phyloP scores from a whole-genome alignment of 2,329 filamentous ascomycete genomes.

The Penicillium sp. region DNA sequence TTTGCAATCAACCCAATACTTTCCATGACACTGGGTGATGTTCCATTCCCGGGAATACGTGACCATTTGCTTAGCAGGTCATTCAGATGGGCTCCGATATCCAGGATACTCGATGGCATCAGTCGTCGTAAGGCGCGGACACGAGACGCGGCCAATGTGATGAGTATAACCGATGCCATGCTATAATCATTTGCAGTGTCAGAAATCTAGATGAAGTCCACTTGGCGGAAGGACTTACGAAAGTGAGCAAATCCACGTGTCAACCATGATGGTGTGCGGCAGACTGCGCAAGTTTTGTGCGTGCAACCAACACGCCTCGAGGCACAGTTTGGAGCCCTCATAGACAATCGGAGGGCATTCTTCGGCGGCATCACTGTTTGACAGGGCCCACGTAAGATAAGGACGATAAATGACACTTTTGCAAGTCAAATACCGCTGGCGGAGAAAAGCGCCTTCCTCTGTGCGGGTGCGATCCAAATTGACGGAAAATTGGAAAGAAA shows the following conservation, averaged over 20 bases:
- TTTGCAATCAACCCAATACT: conserved; percentile 51
- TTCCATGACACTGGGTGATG: conserved; percentile 51
- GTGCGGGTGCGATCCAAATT: conserved; percentile 34
- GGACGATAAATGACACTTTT: conserved; percentile 56
- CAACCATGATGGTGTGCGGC: conserved; percentile 54
- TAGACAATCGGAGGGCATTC: conserved; percentile 38
- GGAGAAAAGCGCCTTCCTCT: conserved; percentile 51
- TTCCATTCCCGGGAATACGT: conserved; percentile 37
- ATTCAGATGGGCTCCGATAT: conserved; percentile 47
- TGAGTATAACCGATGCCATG: conserved; percentile 54
- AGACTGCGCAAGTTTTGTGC: conserved; percentile 53
- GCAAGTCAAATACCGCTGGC: conserved; percentile 56
- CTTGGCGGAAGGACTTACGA: conserved; percentile 39
- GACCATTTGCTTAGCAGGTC: conserved; percentile 48
- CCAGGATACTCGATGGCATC: conserved; percentile 42
- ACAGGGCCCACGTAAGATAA: conserved; percentile 54
- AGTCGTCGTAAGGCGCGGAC: conserved; percentile 43
- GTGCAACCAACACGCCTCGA: conserved; percentile 53
- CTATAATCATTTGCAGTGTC: conserved; percentile 28
- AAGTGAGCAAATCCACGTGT: conserved; percentile 58
- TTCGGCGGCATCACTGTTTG: conserved; percentile 35
- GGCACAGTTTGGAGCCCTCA: conserved; percentile 47
- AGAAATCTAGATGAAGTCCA: neutral
- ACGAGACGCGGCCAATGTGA: conserved; percentile 50
- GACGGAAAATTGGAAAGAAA: conserved; percentile 35